Evolutionary conservation across 1,284 basidiomycete species (phyloP).

Genomic region (Hemileia vastatrix): DNA sequence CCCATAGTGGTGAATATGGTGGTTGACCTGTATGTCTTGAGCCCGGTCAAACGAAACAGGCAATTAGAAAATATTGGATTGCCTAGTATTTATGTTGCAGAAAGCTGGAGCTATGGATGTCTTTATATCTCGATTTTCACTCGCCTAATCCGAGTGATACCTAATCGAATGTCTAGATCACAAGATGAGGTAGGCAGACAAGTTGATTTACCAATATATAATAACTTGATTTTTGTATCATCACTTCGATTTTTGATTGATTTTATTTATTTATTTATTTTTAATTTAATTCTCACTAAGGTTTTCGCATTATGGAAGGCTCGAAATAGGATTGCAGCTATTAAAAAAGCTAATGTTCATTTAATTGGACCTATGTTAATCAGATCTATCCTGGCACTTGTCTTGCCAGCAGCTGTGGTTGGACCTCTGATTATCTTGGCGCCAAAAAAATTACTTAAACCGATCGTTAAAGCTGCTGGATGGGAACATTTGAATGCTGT

Average conservation of each 20-base stretch:
- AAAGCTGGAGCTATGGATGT: conserved; percentile 17
- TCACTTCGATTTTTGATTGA: not conserved
- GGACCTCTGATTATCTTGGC: conserved; percentile 1
- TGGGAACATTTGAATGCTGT: not conserved
- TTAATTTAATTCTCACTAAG: not conserved
- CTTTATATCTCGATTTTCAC: conserved; percentile 14
- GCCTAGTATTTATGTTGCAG: not conserved
- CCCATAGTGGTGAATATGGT: conserved; percentile 5
- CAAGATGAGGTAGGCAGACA: conserved; percentile 20
- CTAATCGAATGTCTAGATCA: conserved; percentile 8
- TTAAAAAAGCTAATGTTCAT: conserved; percentile 3
- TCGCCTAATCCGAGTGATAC: not conserved
- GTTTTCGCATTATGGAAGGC: conserved; percentile 5
- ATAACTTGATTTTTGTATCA: not conserved
- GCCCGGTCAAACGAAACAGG: conserved; percentile 1
- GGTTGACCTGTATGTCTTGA: conserved; percentile 16
- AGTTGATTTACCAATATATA: not conserved
- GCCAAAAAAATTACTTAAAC: not conserved
- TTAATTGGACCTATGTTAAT: not conserved
- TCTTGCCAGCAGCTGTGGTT: not conserved
- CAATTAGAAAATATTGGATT: not conserved
- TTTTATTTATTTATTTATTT: not conserved
- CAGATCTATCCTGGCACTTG: not conserved
- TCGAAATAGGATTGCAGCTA: not conserved
- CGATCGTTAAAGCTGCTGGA: not conserved